A percentile compares a stretch with the other conserved stretches of the same genome.
phyloP scores from a whole-genome alignment of 345 rosid species.

The Eucalyptus caleyi region DNA sequence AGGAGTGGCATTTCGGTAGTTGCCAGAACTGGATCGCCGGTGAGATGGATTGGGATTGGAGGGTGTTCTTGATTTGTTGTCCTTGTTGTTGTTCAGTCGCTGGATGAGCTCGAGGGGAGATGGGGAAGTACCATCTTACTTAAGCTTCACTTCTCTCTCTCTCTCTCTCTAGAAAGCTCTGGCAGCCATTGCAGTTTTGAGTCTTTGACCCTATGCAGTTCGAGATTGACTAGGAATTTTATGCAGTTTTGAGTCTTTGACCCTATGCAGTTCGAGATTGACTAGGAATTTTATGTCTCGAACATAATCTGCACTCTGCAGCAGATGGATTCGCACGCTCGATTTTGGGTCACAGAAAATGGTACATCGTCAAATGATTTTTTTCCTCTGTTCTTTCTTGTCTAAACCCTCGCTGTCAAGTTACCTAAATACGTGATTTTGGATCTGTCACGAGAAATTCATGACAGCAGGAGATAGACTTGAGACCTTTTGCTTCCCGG shows the following conservation, averaged over 20 bases:
- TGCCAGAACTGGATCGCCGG: slow-evolving; percentile 7
- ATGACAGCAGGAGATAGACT: too few relatives aligned
- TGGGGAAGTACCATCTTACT: background rate
- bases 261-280: background rate
- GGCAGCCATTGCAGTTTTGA: background rate
- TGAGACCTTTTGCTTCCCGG: background rate
- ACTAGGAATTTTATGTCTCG: background rate
- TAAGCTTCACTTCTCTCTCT: background rate
- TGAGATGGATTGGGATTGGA: slow-evolving; percentile 38
- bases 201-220: background rate
- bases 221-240: background rate
- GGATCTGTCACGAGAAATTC: background rate
- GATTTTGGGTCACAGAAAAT: background rate
- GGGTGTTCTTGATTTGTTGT: slow-evolving; percentile 17
- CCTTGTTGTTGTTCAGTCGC: background rate
- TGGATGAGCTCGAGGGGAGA: background rate
- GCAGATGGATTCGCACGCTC: background rate
- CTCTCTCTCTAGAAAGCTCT: background rate
- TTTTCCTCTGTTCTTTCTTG: background rate
- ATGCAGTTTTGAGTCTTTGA: background rate
- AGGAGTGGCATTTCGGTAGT: background rate
- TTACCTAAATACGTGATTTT: background rate
- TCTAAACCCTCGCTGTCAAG: background rate
- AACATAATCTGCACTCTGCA: background rate
- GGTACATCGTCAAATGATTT: background rate